phyloP scores from a whole-genome alignment of 805 yeast species.

The Myxozyma kluyveri region DNA sequence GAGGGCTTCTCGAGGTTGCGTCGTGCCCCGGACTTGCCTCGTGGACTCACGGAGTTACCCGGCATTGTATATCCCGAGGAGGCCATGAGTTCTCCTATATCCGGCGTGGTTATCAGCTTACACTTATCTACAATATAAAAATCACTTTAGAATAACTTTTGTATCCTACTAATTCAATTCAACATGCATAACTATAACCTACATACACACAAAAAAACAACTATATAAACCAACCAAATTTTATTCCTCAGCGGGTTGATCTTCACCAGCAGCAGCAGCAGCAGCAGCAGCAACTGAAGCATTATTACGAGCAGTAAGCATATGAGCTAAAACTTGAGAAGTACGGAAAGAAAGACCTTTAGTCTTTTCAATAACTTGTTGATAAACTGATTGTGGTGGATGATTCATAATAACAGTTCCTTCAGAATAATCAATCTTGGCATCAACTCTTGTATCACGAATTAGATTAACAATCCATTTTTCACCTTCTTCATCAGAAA shows the following conservation, averaged over 20 bases:
- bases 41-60: too few species aligned
- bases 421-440: constrained; percentile 52
- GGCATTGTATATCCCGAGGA: too few species aligned
- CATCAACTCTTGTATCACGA: constrained; percentile 51
- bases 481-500: constrained; percentile 49
- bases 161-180: too few species aligned
- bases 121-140: too few species aligned
- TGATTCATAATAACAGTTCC: constrained; percentile 55
- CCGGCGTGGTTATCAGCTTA: too few species aligned
- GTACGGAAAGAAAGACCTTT: constrained; percentile 61
- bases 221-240: neutral
- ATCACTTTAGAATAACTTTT: too few species aligned
- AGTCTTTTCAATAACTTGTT: constrained; percentile 67
- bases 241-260: neutral
- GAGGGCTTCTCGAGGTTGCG: too few species aligned
- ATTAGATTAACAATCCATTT: constrained; percentile 52
- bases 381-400: constrained; percentile 56
- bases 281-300: constrained; percentile 10
- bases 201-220: neutral
- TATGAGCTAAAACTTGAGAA: constrained; percentile 52
- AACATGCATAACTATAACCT: too few species aligned
- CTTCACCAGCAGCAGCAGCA: too few species aligned
- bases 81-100: too few species aligned
- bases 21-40: too few species aligned
- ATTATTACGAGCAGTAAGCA: constrained; percentile 30